Conservation (phyloP, 2,329 filamentous ascomycete species). For the Aspergillus luchuensis region DNA sequence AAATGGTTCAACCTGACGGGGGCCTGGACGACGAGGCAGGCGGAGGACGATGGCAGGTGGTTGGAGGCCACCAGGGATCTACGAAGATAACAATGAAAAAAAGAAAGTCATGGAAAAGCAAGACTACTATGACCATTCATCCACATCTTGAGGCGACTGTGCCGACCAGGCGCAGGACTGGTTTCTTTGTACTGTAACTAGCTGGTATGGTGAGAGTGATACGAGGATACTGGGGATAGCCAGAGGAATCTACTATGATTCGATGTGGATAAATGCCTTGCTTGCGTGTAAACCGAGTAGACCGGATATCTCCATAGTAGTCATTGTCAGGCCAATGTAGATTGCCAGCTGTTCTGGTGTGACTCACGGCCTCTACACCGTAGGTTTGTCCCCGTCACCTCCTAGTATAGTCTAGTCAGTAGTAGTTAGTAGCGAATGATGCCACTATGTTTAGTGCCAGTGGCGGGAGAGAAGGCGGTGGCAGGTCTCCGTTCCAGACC, state of each 20-base stretch:
- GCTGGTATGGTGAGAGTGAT: slow-evolving; percentile 12
- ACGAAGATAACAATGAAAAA: slow-evolving; percentile 9
- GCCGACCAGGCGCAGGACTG: slow-evolving; percentile 14
- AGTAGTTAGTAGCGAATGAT: no score
- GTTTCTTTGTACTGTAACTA: slow-evolving; percentile 33
- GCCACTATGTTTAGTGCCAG: background rate
- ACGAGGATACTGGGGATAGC: slow-evolving; percentile 4
- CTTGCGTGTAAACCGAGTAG: no score
- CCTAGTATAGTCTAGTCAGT: background rate
- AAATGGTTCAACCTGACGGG: slow-evolving; percentile 18
- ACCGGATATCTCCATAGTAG: no score
- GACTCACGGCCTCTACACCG: background rate
- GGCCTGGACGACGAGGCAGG: slow-evolving; percentile 14
- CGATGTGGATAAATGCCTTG: background rate
- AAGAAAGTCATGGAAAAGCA: slow-evolving; percentile 19
- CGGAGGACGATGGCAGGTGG: slow-evolving; percentile 3
- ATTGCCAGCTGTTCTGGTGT: background rate
- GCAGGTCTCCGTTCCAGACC: background rate
- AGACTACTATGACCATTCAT: slow-evolving; percentile 14
- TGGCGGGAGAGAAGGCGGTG: background rate
- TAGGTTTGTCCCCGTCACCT: background rate
- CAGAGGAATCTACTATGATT: slow-evolving; percentile 19
- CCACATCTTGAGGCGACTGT: slow-evolving; percentile 16
- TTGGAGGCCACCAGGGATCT: background rate
- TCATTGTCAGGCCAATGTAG: background rate